Base-by-base conservation (phyloP, 2,329 filamentous ascomycete genomes). In the Cercospora janseana region DNA sequence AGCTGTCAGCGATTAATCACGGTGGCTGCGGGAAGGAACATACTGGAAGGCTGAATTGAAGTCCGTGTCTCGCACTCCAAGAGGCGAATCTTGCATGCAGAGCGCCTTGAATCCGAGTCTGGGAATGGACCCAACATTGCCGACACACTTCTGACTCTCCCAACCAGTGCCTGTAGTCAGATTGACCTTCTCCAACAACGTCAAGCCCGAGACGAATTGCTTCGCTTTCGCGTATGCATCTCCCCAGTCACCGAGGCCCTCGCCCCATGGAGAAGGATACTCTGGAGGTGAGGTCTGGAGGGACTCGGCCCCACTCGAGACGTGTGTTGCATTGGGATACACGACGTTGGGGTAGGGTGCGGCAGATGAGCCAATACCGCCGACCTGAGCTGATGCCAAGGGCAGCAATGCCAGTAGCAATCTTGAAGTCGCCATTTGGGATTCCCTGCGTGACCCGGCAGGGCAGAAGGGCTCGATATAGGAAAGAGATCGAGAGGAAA, bases 1-100 rank as follows among this genome's bases (percentile, higher is more conserved):
- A 10, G 69, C 60, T 48, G 68, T 40, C 16, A 73, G 6, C 66
- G 66, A 46, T 63, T 70, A 6, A 66, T 63, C 6, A 61, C 51
- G 42, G 58, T 35, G 0, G 64, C 70, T 46, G 72, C 69, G 6
- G 68, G 64, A 1, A 72, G 58, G 43, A 70, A 73, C 4, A 72
- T 58, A 9, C 69, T n/a, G 58, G 62, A 49, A 70, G 72, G 16
- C 67, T 65, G 7, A 73, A 61, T 7, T 69, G 58, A 10, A 61
- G 52, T 8, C 72, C 66, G 12, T 66, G 61, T 6, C 62, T 63
- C n/a, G 69, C 67, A 61, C 90, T 88, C 90, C 90, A 1, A 93
- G 75, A 5, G 35, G 35, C n/a, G 35, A 40, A 4, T 40, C 35
- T 13, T 40, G 35, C 35, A 40, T 24, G 21, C 35, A 40, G 3